Base-by-base conservation (phyloP, 805 yeast species). In the Brettanomyces anomalus region DNA sequence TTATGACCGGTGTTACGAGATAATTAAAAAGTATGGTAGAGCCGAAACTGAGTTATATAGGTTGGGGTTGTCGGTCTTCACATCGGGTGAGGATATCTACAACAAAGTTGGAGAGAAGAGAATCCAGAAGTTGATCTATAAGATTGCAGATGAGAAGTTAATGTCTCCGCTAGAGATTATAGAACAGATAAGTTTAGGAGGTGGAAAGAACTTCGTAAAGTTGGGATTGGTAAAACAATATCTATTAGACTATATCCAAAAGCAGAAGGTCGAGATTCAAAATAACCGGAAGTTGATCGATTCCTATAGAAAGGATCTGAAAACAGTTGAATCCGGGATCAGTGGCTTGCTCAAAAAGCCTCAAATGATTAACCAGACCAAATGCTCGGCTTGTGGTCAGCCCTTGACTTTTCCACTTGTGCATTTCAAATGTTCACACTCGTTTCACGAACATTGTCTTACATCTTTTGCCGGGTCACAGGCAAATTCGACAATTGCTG, bases 391-490 rank as follows among this genome's bases (percentile, higher is more conserved):
- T 15, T 89, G 96, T 56, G 67, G 73, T 8, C 65, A 72, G 36
- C 70, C 74, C 11, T 62, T 90, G 17, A 94, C 85, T 45, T 69
- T 80, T 35, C 97, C 97, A 0, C 72, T 81, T 3, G 75, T 85
- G 1, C 94, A 85, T 53, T 93, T 90, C 66, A 75, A 78, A 49
- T 93, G 98, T 64, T 71, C 72, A 26, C 98, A 93, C 55, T 77
- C 93, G 3, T 88, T 77, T 56, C 97, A 93, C 56, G 85, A 82
- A 51, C 68, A 82, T 36, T 93, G 98, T 56, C 61, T 59, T 4
- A 43, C 48, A 8, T 43, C 41, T 18, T 24, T 24, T 24, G 28
- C 28, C 3, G 28, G 28, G 10, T 24, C 28, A 2, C 28, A 24
- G 28, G 28, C 28, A 7, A 2, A 11, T 24, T 24, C 10, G 28